Conservation (phyloP, 148 eudicot species). For the Rhododendron ferrugineum region DNA sequence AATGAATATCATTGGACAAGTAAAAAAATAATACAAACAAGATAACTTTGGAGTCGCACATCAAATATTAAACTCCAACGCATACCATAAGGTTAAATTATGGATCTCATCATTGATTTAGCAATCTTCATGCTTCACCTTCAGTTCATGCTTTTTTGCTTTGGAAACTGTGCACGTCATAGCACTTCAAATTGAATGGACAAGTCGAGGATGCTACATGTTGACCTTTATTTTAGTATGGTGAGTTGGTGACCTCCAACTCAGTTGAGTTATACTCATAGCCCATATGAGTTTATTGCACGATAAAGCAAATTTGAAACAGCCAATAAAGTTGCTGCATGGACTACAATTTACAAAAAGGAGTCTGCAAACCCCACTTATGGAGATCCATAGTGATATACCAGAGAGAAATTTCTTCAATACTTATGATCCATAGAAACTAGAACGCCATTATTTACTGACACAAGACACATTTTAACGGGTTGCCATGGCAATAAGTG, state of each 20-base stretch:
- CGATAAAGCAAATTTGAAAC: background rate
- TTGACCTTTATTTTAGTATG: background rate
- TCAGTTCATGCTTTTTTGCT: background rate
- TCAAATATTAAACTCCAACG: background rate
- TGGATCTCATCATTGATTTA: background rate
- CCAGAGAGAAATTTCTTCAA: background rate
- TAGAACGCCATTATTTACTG: background rate
- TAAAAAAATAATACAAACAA: background rate
- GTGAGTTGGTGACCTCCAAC: background rate
- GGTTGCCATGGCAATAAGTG: background rate
- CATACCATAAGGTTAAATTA: background rate
- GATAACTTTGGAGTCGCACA: background rate
- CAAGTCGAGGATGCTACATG: background rate
- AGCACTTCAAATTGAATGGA: background rate
- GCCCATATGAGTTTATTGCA: slow-evolving; percentile 35
- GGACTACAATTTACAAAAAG: no score
- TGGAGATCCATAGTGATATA: background rate
- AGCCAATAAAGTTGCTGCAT: background rate
- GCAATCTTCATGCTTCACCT: background rate
- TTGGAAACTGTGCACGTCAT: background rate
- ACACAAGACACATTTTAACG: background rate
- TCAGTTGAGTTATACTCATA: background rate
- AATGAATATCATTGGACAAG: background rate
- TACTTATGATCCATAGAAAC: background rate
- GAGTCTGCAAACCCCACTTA: background rate